phyloP scores from a whole-genome alignment of 768 basidiomycete genomes.

The Daedaleopsis sinensis region DNA sequence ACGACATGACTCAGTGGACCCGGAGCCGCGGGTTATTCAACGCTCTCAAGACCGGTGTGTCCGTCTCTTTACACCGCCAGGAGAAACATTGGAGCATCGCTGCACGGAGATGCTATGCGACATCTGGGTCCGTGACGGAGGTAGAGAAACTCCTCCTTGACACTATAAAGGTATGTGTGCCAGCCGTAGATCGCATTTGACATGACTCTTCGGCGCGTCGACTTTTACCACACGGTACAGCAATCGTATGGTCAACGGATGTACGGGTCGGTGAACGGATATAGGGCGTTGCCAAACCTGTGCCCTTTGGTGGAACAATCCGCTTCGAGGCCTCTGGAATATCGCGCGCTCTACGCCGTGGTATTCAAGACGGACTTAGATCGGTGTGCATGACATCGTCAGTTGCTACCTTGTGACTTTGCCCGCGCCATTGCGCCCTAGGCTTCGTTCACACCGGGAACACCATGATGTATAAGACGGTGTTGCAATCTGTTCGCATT shows the following conservation, averaged over 20 bases:
- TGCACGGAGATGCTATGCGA: not conserved
- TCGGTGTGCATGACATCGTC: not conserved
- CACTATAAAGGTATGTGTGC: constrained; percentile 63
- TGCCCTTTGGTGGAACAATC: too few relatives aligned
- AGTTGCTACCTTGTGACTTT: not conserved
- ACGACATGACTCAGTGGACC: constrained; percentile 10
- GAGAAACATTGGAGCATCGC: not conserved
- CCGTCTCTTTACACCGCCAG: not conserved
- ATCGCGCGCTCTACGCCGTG: not conserved
- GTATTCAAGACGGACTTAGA: not conserved
- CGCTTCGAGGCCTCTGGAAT: not conserved
- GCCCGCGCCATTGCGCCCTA: not conserved
- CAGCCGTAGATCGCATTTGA: too few relatives aligned
- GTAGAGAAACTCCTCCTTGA: constrained; percentile 72
- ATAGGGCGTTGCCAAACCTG: too few relatives aligned
- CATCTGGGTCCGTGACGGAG: not conserved
- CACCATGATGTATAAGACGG: too few relatives aligned
- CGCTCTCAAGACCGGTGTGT: not conserved
- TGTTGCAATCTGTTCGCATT: too few relatives aligned
- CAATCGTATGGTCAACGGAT: too few relatives aligned
- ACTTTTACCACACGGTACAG: too few relatives aligned
- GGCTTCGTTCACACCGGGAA: too few relatives aligned
- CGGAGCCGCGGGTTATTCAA: constrained; percentile 11
- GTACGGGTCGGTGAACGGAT: too few relatives aligned
- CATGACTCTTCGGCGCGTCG: too few relatives aligned